Evolutionary conservation across 768 basidiomycete genomes (phyloP), one percentile per base, ranked within the genome.

Genomic region (Kwoniella pini): DNA sequence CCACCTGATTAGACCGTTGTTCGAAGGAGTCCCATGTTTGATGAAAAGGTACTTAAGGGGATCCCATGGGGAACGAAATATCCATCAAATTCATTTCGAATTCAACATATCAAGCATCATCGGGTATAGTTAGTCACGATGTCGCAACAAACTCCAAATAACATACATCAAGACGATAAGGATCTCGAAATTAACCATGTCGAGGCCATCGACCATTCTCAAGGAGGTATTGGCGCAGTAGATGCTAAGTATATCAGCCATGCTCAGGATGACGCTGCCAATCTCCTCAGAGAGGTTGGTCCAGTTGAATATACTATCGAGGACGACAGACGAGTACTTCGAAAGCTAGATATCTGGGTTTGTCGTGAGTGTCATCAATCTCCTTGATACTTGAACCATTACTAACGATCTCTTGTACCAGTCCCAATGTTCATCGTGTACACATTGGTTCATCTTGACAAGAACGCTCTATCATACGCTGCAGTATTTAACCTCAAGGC

Each of bases 271-370:
- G 60, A 61, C 24, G 42, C 52, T 10, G 60, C 60, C 4, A 49
- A n/a, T n/a, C 54, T 61, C 24, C 45, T 61, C 26, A 15, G 53
- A 15, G 40, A 54, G 38, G 30, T 36, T 38, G 60, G 60, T 6
- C 53, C 40, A 5, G 44, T 71, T 33, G 67, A 71, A 21, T 68
- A 53, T 42, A 66, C 64, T 1, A 44, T 54, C 13, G 61, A 58
- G 3, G 69, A 68, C 43, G 42, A 50, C 31, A 50, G 43, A 22
- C 24, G 28, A 13, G 67, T 71, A 1, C 52, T 71, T 1, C 50
- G 67, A 12, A 71, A 68, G 50, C 66, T 71, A 38, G 69, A 71
- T 44, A 43, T 65, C 13, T 60, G 54, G 40, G 40, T 64, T n/a
- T 60, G 56, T 45, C 28, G 55, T 62, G 15, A 36, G 50, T 55